phyloP scores from a whole-genome alignment of 73 alveolate genomes.

The Tetrahymena borealis region DNA sequence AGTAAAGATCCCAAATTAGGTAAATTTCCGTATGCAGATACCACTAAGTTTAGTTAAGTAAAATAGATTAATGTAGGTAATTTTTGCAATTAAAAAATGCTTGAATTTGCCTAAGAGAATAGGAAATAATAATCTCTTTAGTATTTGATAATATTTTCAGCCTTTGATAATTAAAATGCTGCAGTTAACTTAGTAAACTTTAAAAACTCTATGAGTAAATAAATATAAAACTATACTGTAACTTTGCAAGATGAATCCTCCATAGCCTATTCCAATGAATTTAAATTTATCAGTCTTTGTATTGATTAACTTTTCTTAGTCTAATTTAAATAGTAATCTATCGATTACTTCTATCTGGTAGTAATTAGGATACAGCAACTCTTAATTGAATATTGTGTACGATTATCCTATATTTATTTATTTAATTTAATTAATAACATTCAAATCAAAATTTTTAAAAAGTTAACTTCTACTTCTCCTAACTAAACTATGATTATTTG shows the following conservation, averaged over 20 bases:
- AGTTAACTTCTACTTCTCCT: not conserved
- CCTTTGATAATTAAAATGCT: too few relatives aligned
- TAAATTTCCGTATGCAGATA: not conserved
- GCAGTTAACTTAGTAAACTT: too few relatives aligned
- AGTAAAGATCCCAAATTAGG: conserved; percentile 13
- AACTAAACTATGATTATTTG: not conserved
- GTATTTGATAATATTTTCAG: too few relatives aligned
- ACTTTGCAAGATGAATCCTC: conserved; percentile 17
- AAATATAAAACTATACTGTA: conserved; percentile 1
- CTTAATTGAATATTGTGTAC: conserved; percentile 17
- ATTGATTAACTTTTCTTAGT: not conserved
- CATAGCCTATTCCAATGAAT: conserved; percentile 35
- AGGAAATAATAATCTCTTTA: too few relatives aligned
- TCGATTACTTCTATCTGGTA: conserved; percentile 12
- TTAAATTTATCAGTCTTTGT: conserved; percentile 3
- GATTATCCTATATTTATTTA: conserved; percentile 22
- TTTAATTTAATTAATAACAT: not conserved
- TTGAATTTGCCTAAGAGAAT: too few relatives aligned
- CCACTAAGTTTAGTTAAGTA: not conserved
- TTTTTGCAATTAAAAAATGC: not conserved
- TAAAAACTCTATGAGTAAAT: too few relatives aligned
- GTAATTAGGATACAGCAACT: conserved; percentile 1
- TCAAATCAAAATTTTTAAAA: not conserved
- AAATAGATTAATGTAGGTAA: not conserved
- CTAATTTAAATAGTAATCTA: conserved; percentile 5